phyloP scores from a whole-genome alignment of 225 moss, liverwort and hornwort species.

The Climacium dendroides region DNA sequence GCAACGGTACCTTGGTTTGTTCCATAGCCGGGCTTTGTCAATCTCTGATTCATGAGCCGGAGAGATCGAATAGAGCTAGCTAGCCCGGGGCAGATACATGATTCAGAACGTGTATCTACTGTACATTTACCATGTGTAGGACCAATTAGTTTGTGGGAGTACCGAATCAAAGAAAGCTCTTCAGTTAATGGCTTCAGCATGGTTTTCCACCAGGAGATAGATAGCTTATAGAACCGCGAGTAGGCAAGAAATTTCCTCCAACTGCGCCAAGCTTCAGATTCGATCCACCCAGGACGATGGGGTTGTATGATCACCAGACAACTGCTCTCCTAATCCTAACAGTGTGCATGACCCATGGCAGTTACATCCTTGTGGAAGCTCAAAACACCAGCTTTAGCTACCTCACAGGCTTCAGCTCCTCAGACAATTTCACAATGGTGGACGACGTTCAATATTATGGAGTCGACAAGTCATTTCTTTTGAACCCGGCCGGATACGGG shows the following conservation, averaged over 20 bases:
- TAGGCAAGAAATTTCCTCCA: background rate
- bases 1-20: background rate
- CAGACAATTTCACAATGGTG: background rate
- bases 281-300: background rate
- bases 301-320: background rate
- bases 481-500: background rate
- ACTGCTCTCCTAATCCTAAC: background rate
- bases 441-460: background rate
- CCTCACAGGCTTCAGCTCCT: background rate
- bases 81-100: background rate
- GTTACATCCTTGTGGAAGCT: background rate
- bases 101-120: background rate
- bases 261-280: background rate
- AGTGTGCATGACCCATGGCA: background rate
- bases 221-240: background rate
- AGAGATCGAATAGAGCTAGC: background rate
- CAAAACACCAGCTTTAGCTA: background rate
- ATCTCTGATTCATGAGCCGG: background rate
- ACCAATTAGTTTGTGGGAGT: background rate
- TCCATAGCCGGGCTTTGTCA: background rate
- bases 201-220: no score
- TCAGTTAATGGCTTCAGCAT: background rate
- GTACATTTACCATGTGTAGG: no score
- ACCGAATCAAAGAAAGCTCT: background rate
- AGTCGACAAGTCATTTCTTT: background rate